A percentile compares a stretch with the other conserved stretches of the same genome.
Conservation (phyloP, 139 green algal species). For the Tetradesmus lagerheimii region DNA sequence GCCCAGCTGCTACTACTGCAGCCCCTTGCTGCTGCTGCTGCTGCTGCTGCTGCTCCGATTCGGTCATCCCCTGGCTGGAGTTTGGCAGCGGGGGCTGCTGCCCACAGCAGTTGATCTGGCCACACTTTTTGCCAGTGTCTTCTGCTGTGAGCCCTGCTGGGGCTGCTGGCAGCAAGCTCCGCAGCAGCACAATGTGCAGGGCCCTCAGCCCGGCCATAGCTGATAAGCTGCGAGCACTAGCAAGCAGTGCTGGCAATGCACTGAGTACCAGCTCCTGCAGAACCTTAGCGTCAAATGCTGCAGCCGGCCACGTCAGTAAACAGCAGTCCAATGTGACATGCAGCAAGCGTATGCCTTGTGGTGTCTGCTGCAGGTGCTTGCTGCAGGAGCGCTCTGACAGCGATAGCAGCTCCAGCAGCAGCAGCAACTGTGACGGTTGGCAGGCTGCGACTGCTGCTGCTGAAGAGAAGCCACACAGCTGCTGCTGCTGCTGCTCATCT, state of each 20-base stretch:
- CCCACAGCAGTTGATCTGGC: neutral
- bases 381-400: neutral
- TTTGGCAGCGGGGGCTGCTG: neutral
- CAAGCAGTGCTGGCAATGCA: neutral
- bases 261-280: neutral
- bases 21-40: neutral
- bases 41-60: neutral
- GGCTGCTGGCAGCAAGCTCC: neutral
- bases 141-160: neutral
- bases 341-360: neutral
- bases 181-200: neutral
- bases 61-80: neutral
- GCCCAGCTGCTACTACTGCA: neutral
- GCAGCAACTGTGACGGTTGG: neutral
- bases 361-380: neutral
- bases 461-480: neutral
- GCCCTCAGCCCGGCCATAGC: neutral
- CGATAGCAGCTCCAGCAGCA: neutral
- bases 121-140: neutral
- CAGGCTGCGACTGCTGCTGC: neutral
- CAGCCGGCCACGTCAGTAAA: conserved; percentile 1
- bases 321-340: conserved; percentile 11
- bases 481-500: conserved; percentile 13
- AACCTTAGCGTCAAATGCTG: neutral
- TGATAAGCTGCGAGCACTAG: neutral